phyloP scores from a whole-genome alignment of 2,329 filamentous ascomycete species.

The Cadophora gregata region DNA sequence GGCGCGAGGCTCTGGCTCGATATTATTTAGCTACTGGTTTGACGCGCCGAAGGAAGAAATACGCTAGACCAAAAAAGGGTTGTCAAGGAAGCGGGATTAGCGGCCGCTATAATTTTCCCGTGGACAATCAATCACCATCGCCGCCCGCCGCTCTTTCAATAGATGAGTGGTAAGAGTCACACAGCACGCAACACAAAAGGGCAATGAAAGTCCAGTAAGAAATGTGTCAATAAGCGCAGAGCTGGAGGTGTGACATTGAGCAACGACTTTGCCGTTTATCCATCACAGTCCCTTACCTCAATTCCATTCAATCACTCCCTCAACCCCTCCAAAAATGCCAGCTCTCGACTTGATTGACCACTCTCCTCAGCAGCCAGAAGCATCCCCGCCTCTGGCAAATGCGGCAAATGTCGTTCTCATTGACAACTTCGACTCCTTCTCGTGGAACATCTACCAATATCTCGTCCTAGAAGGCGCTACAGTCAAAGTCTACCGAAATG shows the following conservation, averaged over 20 bases:
- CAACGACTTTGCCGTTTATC: neutral
- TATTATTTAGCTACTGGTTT: neutral
- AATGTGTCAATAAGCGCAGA: neutral
- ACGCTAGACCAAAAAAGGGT: neutral
- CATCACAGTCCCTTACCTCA: neutral
- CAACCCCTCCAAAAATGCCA: conserved; percentile 53
- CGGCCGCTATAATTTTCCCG: conserved; percentile 5
- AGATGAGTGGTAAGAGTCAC: conserved; percentile 1
- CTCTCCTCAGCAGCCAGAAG: conserved; percentile 83
- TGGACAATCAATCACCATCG: neutral
- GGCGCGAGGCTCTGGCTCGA: conserved; percentile 14
- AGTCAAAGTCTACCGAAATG: conserved; percentile 90
- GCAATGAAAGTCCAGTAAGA: neutral
- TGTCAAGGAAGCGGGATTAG: neutral
- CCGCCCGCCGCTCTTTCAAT: neutral
- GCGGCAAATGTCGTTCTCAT: conserved; percentile 94
- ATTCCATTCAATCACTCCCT: conserved; percentile 7
- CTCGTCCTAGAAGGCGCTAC: conserved; percentile 92
- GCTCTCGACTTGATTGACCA: conserved; percentile 70
- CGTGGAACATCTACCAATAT: conserved; percentile 99
- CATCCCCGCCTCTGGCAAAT: conserved; percentile 73
- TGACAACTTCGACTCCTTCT: conserved; percentile 99
- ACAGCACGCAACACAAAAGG: neutral
- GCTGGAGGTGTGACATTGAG: neutral
- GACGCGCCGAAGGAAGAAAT: neutral